Conservation (phyloP, 2,329 filamentous ascomycete genomes). For the Hypoxylon sp. region DNA sequence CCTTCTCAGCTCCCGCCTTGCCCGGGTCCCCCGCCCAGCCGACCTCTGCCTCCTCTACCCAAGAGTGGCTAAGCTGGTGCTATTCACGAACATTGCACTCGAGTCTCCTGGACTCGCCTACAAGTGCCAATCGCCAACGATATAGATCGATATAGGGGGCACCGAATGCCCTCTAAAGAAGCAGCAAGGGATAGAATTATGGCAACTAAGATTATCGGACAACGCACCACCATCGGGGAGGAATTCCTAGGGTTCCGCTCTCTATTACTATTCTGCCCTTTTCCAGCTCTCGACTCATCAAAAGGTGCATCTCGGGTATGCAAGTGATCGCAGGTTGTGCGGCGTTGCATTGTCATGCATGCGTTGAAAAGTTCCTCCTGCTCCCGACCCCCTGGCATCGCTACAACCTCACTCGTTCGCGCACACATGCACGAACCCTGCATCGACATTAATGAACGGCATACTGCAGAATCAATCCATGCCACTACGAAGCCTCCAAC, state of each 20-base stretch:
- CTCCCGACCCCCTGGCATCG: slow-evolving; percentile 37
- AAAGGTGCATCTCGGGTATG: slow-evolving; percentile 44
- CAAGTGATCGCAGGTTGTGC: slow-evolving; percentile 41
- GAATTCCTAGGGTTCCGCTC: slow-evolving; percentile 46
- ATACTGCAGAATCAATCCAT: slow-evolving; percentile 42
- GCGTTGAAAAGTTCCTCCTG: slow-evolving; percentile 27
- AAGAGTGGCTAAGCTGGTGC: slow-evolving; percentile 66
- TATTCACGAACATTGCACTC: slow-evolving; percentile 21
- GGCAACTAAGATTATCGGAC: slow-evolving; percentile 44
- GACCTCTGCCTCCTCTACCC: slow-evolving; percentile 76
- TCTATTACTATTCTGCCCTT: slow-evolving; percentile 45
- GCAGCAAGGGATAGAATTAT: slow-evolving; percentile 39
- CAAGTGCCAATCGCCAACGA: slow-evolving; percentile 36
- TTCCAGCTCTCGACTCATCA: slow-evolving; percentile 43
- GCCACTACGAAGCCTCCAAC: slow-evolving; percentile 38
- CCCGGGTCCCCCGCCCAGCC: slow-evolving; percentile 75
- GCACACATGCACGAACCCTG: slow-evolving; percentile 40
- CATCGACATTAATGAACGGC: slow-evolving; percentile 38
- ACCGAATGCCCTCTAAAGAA: slow-evolving; percentile 32
- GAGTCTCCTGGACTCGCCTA: slow-evolving; percentile 39
- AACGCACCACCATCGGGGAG: slow-evolving; percentile 40
- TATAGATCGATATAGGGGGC: slow-evolving; percentile 44
- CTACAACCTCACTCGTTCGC: slow-evolving; percentile 27
- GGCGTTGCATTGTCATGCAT: slow-evolving; percentile 44
- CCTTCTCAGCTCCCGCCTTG: slow-evolving; percentile 77